A percentile compares a stretch with the other conserved stretches of the same genome.
These are phyloP conservation scores for Pichia sp. DNA, from an alignment of 1,139 yeast genomes.

Conservation along the genomic window DNA sequence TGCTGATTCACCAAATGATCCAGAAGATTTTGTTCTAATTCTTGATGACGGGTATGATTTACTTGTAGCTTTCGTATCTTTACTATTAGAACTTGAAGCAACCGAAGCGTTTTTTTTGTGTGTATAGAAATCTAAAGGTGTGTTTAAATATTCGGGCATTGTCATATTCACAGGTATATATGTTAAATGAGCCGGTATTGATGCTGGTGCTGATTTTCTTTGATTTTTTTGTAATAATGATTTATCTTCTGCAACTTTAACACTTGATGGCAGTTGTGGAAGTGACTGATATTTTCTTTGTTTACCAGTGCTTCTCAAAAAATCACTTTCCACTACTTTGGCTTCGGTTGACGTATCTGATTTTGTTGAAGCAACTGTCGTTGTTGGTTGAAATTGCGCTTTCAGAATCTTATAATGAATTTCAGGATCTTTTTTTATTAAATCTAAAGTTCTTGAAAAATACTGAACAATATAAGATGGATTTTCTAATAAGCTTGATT, in stretches of 20 bases:
- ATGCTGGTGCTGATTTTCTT: conserved; percentile 14
- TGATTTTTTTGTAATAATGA: not conserved
- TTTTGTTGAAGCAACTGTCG: not conserved
- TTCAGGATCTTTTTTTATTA: conserved; percentile 13
- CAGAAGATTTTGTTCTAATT: not conserved
- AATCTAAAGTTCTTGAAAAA: conserved; percentile 11
- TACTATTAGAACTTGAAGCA: conserved; percentile 3
- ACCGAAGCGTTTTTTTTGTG: conserved; percentile 10
- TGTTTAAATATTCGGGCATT: conserved; percentile 14
- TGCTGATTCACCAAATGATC: conserved; percentile 2
- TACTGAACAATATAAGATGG: conserved; percentile 19
- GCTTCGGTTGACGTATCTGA: no score
- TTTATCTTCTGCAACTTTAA: not conserved
- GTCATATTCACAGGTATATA: conserved; percentile 14
- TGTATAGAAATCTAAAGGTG: conserved; percentile 14
- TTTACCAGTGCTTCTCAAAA: not conserved
- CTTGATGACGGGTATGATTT: not conserved
- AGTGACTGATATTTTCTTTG: conserved; percentile 12
- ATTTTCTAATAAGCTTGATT: conserved; percentile 14
- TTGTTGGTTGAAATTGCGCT: conserved; percentile 8
- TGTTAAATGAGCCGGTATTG: not conserved
- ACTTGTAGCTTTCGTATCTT: conserved; percentile 2
- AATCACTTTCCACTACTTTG: not conserved
- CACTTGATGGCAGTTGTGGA: conserved; percentile 4
- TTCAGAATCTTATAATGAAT: conserved; percentile 13